Percentiles rank a stretch among this genome's conserved stretches.
These are phyloP conservation scores for Phaeosphaeriaceae sp. DNA, from an alignment of 2,329 filamentous ascomycete genomes.

Conservation along the genomic window DNA sequence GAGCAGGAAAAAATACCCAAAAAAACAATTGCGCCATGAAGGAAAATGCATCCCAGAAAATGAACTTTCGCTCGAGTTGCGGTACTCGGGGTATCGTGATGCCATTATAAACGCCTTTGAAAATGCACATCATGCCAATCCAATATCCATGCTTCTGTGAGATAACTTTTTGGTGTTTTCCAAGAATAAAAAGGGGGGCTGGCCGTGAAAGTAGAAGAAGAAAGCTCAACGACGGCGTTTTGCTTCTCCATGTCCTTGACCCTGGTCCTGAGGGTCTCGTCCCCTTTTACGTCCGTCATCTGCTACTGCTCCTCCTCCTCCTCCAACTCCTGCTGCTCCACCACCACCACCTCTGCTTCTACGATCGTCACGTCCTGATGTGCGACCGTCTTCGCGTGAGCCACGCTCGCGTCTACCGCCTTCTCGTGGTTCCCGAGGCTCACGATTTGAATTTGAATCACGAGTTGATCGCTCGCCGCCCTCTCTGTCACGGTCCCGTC, in stretches of 20 bases:
- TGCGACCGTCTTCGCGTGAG: constrained; percentile 29
- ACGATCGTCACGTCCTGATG: constrained; percentile 32
- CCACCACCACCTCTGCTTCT: constrained; percentile 29
- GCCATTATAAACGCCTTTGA: not conserved
- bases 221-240: constrained; percentile 28
- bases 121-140: not conserved
- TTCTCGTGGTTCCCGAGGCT: constrained; percentile 23
- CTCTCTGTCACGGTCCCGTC: constrained; percentile 29
- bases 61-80: not conserved
- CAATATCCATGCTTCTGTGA: not conserved
- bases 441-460: constrained; percentile 15
- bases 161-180: constrained; percentile 5
- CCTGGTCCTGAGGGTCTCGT: constrained; percentile 30
- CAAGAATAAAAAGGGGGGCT: too few relatives aligned
- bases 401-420: constrained; percentile 30
- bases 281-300: constrained; percentile 31
- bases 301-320: constrained; percentile 5
- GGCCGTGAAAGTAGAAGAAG: too few relatives aligned
- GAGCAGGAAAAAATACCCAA: too few relatives aligned
- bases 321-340: too few relatives aligned
- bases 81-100: constrained; percentile 3
- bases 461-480: constrained; percentile 16
- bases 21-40: not conserved
- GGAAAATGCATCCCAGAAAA: not conserved
- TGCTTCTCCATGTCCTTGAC: constrained; percentile 28